Base-by-base conservation (phyloP, 2,329 filamentous ascomycete species). In the Periconia macrospinosa region DNA sequence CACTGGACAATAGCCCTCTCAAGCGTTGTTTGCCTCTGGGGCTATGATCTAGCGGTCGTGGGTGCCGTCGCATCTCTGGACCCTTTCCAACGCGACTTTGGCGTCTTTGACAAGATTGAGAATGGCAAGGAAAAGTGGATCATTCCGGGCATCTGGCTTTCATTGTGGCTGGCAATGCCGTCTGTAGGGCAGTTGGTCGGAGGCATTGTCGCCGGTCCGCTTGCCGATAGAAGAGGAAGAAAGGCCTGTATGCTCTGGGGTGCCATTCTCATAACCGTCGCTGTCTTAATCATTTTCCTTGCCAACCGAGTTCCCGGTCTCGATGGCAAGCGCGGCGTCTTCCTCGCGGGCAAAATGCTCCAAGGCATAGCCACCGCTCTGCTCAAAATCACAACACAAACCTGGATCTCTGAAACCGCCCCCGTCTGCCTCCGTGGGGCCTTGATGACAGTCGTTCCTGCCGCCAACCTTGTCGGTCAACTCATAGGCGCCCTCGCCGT, bases 21-120 rank as follows among this genome's bases (percentile, higher is more conserved):
- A 14, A 53, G 48, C 14, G 53, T 52, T n/a, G 51, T 58, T 18
- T 45, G 55, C 14, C 53, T 55, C 30, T 55, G 56, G 50, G 56
- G 56, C 35, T 58, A 58, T 42, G 56, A 58, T 40, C 37, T 50
- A 14, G 50, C 54, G 19, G 45, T 87, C 9, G 76, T 86, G 14
- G 83, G 83, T 18, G 83, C 83, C 53, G 76, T 87, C 52, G 86
- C 83, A 57, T 78, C 81, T 1, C 80, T 79, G 19, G 81, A 81
- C 0, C 77, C 79, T 17, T 86, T 85, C 61, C 78, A 80, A 56
- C 63, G 68, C 14, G 78, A 83, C 57, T 85, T 83, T 62, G 83
- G 83, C 33, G 47, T 33, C 14, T 49, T 47, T 35, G 52, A 54
- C 30, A 50, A 41, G 27, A 47, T 47, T 13, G 52, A 43, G 20